Conservation (phyloP, 768 basidiomycete species). For the Russula brevipes region DNA sequence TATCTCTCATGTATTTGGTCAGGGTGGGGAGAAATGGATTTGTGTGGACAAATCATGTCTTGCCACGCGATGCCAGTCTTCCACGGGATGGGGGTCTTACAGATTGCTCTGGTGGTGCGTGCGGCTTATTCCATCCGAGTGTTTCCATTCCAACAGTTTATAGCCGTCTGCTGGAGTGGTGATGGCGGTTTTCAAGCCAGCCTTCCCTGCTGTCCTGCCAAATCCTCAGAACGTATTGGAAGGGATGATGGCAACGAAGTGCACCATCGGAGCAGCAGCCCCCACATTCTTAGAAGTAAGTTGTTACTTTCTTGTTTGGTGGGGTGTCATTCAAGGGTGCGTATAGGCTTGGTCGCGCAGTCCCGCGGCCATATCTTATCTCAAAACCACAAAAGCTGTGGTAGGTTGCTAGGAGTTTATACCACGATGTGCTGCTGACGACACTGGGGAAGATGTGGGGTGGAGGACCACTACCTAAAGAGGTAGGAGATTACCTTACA, state of each 20-base stretch:
- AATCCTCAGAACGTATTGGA: constrained; percentile 32
- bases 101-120: constrained; percentile 28
- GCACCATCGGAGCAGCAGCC: constrained; percentile 29
- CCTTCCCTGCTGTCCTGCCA: constrained; percentile 28
- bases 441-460: constrained; percentile 28
- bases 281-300: constrained; percentile 35
- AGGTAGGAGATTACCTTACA: constrained; percentile 28
- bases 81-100: constrained; percentile 32
- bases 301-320: neutral
- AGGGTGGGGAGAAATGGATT: constrained; percentile 28
- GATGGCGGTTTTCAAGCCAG: constrained; percentile 32
- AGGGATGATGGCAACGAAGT: constrained; percentile 26
- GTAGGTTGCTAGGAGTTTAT: constrained; percentile 16
- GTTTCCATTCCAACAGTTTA: neutral
- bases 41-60: constrained; percentile 28
- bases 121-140: neutral
- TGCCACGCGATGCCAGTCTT: constrained; percentile 33
- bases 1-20: neutral
- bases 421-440: neutral
- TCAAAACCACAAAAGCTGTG: constrained; percentile 26
- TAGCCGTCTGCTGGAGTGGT: constrained; percentile 30
- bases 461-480: constrained; percentile 30
- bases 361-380: constrained; percentile 23
- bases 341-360: constrained; percentile 28
- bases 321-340: neutral